These are phyloP conservation scores for Borovskyia barvae DNA, from an alignment of 208 protist genomes.

Conservation along the genomic window DNA sequence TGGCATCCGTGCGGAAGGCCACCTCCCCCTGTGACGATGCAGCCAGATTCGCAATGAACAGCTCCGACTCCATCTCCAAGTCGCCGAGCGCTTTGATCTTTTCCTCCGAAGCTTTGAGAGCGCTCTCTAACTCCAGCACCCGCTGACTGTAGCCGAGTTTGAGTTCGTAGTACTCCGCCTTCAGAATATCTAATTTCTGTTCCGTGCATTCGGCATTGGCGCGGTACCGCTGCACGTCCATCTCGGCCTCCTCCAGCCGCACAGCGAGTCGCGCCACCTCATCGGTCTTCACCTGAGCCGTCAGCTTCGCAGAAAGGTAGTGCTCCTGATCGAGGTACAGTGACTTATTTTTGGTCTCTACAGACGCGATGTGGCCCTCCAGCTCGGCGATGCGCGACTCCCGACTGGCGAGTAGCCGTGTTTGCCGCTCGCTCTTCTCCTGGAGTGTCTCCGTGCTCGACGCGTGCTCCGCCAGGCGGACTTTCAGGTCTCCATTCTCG, in stretches of 20 bases:
- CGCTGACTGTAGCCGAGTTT: constrained; percentile 79
- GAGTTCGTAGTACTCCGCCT: constrained; percentile 88
- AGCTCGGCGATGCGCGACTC: constrained; percentile 55
- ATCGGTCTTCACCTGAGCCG: constrained; percentile 78
- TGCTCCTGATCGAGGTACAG: constrained; percentile 78
- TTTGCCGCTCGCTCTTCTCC: constrained; percentile 25
- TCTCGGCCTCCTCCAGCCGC: constrained; percentile 76
- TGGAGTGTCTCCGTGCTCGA: constrained; percentile 32
- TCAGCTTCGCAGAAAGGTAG: constrained; percentile 76
- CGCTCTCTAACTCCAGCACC: constrained; percentile 68
- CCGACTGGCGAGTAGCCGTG: constrained; percentile 39
- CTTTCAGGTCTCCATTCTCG: constrained; percentile 56
- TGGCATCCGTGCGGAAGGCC: neutral
- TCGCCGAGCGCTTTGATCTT: constrained; percentile 82
- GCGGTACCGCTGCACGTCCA: constrained; percentile 74
- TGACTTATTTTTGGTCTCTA: constrained; percentile 50
- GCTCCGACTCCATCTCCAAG: constrained; percentile 82
- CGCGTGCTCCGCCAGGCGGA: constrained; percentile 53
- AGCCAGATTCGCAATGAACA: constrained; percentile 83
- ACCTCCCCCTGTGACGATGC: constrained; percentile 27
- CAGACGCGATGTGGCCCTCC: constrained; percentile 51
- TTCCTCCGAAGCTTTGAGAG: constrained; percentile 69
- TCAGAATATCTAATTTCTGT: constrained; percentile 89
- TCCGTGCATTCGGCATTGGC: constrained; percentile 80
- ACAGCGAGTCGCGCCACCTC: constrained; percentile 77